These are phyloP conservation scores for Terfezia claveryi DNA, from an alignment of 495 filamentous ascomycete genomes.

Conservation along the genomic window DNA sequence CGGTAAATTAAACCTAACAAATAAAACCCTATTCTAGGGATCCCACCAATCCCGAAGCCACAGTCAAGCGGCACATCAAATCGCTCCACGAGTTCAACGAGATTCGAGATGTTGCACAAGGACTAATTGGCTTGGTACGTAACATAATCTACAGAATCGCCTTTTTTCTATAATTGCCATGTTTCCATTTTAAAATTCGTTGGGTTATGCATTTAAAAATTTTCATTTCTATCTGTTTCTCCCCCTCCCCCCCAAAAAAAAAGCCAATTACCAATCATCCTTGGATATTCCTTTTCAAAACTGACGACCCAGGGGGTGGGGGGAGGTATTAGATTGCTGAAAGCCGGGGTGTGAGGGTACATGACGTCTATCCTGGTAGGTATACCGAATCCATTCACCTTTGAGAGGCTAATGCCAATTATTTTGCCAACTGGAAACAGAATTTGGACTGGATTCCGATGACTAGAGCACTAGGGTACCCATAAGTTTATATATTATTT, in stretches of 20 bases:
- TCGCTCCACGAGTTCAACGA: conserved; percentile 19
- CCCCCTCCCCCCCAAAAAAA: too few relatives aligned
- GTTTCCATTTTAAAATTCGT: background rate
- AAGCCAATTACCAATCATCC: background rate
- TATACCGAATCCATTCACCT: too few relatives aligned
- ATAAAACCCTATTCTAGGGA: background rate
- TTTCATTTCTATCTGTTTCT: background rate
- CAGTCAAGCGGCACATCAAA: conserved; percentile 15
- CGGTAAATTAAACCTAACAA: too few relatives aligned
- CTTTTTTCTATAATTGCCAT: background rate
- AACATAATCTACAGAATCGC: too few relatives aligned
- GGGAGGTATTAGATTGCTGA: conserved; percentile 13
- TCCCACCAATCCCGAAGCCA: conserved; percentile 5
- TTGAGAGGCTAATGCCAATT: background rate
- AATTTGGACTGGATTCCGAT: too few relatives aligned
- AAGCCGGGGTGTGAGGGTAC: conserved; percentile 10
- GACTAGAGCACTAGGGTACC: too few relatives aligned
- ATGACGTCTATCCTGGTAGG: conserved; percentile 14
- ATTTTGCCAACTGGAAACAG: background rate
- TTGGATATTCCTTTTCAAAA: too few relatives aligned
- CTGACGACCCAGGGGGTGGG: background rate
- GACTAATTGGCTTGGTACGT: conserved; percentile 7
- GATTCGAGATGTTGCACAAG: conserved; percentile 16
- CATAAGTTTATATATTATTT: too few relatives aligned
- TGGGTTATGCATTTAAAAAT: background rate